These are phyloP conservation scores for Aphanomyces cochlioides DNA, from an alignment of 352 stramenopile genomes.

Conservation along the genomic window DNA sequence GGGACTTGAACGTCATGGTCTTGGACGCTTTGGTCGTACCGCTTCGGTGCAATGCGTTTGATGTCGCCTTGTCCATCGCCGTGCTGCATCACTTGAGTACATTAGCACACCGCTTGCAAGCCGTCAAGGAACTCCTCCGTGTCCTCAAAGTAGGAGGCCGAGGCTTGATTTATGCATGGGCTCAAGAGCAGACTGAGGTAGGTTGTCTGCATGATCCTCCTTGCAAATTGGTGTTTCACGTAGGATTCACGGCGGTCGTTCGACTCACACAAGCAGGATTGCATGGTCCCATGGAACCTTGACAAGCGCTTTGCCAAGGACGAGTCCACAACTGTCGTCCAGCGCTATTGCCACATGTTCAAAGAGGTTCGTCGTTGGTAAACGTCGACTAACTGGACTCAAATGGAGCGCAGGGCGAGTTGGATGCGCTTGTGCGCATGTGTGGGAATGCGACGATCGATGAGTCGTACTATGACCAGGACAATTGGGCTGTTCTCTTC, in stretches of 20 bases:
- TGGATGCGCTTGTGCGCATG: constrained; percentile 61
- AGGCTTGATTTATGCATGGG: constrained; percentile 84
- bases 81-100: constrained; percentile 84
- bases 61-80: constrained; percentile 78
- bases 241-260: constrained; percentile 72
- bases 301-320: constrained; percentile 63
- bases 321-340: constrained; percentile 48
- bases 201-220: neutral
- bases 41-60: constrained; percentile 66
- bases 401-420: constrained; percentile 46
- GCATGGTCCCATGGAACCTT: constrained; percentile 86
- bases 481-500: constrained; percentile 82
- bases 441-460: constrained; percentile 59
- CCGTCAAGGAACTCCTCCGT: constrained; percentile 72
- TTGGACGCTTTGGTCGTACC: constrained; percentile 68
- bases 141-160: constrained; percentile 63
- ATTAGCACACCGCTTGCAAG: constrained; percentile 56
- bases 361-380: constrained; percentile 36
- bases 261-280: constrained; percentile 64
- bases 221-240: neutral
- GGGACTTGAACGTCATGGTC: constrained; percentile 66
- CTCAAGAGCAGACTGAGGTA: constrained; percentile 64
- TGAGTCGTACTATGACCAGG: constrained; percentile 81
- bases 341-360: constrained; percentile 88
- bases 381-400: neutral